A percentile compares a stretch with the other conserved stretches of the same genome.
phyloP scores from a whole-genome alignment of 192 early-diverging fungal species.

The Coemansia sp. region DNA sequence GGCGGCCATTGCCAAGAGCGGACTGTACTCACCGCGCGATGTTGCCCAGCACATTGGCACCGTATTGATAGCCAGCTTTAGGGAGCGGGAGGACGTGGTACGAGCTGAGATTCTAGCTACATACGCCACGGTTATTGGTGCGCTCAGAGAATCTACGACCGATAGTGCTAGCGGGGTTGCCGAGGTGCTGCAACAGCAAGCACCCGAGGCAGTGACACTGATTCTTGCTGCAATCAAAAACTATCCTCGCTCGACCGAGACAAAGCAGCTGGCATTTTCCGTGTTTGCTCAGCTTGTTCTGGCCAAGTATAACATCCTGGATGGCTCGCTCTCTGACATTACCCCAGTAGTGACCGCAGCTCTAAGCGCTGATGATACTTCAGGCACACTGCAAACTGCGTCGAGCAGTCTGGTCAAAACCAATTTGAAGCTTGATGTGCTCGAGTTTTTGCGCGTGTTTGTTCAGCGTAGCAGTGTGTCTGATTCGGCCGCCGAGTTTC shows the following conservation, averaged over 20 bases:
- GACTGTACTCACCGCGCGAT: slow-evolving; percentile 11
- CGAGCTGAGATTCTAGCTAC: slow-evolving; percentile 39
- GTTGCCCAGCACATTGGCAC: slow-evolving; percentile 26
- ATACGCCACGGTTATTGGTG: slow-evolving; percentile 31
- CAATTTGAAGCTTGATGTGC: slow-evolving; percentile 44
- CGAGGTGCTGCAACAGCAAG: slow-evolving; percentile 23
- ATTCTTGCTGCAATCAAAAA: slow-evolving; percentile 31
- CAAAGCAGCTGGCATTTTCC: slow-evolving; percentile 48
- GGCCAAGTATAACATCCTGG: slow-evolving; percentile 16
- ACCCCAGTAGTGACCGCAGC: slow-evolving; percentile 19
- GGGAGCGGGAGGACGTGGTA: slow-evolving; percentile 48
- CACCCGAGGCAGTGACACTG: slow-evolving; percentile 20
- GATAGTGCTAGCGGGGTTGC: not conserved
- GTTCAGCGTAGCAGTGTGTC: slow-evolving; percentile 13
- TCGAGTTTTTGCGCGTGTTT: slow-evolving; percentile 36
- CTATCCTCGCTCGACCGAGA: slow-evolving; percentile 41
- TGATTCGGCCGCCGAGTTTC: slow-evolving; percentile 19
- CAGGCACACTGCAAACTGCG: slow-evolving; percentile 31
- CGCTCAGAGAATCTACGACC: not conserved
- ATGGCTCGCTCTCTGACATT: slow-evolving; percentile 20
- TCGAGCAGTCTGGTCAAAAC: slow-evolving; percentile 36
- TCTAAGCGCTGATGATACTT: slow-evolving; percentile 28
- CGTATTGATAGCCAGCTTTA: slow-evolving; percentile 27
- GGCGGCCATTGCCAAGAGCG: slow-evolving; percentile 30
- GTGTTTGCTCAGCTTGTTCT: slow-evolving; percentile 26